phyloP scores from a whole-genome alignment of 2,329 filamentous ascomycete genomes.

The Diaporthe capsici region DNA sequence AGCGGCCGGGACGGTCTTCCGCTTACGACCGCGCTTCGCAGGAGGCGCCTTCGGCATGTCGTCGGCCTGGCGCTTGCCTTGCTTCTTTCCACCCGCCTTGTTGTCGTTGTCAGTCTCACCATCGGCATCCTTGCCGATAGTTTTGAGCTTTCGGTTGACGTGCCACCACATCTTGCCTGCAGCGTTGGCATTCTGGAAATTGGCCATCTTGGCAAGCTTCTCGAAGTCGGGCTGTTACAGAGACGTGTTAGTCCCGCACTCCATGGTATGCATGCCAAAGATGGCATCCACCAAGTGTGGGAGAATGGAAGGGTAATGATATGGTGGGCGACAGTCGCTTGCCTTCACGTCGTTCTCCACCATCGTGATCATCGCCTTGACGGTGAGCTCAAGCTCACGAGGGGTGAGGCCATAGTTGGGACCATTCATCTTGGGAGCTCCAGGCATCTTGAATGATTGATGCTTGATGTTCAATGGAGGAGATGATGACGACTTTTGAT shows the following conservation, averaged over 20 bases:
- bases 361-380: slow-evolving; percentile 24
- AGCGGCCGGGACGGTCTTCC: not conserved
- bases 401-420: not conserved
- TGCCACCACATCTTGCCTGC: not conserved
- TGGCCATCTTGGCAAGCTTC: slow-evolving; percentile 11
- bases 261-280: too few species aligned
- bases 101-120: not conserved
- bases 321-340: not conserved
- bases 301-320: too few species aligned
- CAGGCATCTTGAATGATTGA: slow-evolving; percentile 5
- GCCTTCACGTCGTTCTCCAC: not conserved
- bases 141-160: slow-evolving; percentile 4
- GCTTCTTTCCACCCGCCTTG: not conserved
- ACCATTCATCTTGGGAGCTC: not conserved
- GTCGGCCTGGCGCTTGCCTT: not conserved
- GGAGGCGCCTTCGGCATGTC: not conserved
- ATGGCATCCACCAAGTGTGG: not conserved
- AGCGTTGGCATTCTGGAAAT: not conserved
- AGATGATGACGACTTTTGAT: not conserved
- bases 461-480: not conserved
- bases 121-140: not conserved
- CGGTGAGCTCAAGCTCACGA: slow-evolving; percentile 15
- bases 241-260: not conserved
- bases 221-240: slow-evolving; percentile 6
- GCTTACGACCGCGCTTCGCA: not conserved